Evolutionary conservation across 1,284 basidiomycete genomes (phyloP).

Genomic region (Papiliotrema flavescens): DNA sequence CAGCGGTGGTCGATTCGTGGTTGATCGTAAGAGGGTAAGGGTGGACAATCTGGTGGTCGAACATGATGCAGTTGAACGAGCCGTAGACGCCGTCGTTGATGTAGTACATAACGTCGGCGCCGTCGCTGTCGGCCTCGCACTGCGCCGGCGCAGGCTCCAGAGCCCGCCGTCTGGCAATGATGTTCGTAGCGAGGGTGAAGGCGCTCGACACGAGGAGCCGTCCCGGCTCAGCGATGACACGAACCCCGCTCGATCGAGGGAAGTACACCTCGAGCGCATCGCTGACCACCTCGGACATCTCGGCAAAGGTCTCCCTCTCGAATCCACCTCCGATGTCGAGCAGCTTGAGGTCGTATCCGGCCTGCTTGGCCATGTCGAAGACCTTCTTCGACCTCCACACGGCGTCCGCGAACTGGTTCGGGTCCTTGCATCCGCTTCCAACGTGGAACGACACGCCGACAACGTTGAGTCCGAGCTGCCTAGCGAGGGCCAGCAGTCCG

Average conservation of each 20-base stretch:
- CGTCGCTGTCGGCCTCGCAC: slow-evolving; percentile 42
- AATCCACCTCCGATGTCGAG: slow-evolving; percentile 97
- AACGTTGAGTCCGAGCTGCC: slow-evolving; percentile 72
- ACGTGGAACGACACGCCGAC: slow-evolving; percentile 98
- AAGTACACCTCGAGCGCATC: slow-evolving; percentile 77
- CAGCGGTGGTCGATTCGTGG: slow-evolving; percentile 28
- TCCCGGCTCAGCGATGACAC: slow-evolving; percentile 94
- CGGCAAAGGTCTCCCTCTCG: slow-evolving; percentile 82
- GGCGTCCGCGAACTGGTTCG: slow-evolving; percentile 84
- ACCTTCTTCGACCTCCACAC: slow-evolving; percentile 74
- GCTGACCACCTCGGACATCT: slow-evolving; percentile 69
- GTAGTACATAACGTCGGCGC: slow-evolving; percentile 63
- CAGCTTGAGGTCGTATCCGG: slow-evolving; percentile 77
- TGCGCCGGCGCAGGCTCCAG: slow-evolving; percentile 14
- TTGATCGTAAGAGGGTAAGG: slow-evolving; percentile 68
- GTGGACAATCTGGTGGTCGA: slow-evolving; percentile 83
- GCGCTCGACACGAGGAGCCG: slow-evolving; percentile 90
- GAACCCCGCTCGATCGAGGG: slow-evolving; percentile 67
- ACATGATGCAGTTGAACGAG: slow-evolving; percentile 95
- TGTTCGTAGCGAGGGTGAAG: slow-evolving; percentile 87
- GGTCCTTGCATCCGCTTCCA: slow-evolving; percentile 93
- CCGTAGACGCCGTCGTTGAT: slow-evolving; percentile 98
- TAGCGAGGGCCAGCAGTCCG: slow-evolving; percentile 72
- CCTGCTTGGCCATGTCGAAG: slow-evolving; percentile 81
- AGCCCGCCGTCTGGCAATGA: slow-evolving; percentile 78